Percentiles rank a stretch among this genome's conserved stretches.
Evolutionary conservation across 331 rosid genomes (phyloP).

Genomic region (Quercus tomentella): DNA sequence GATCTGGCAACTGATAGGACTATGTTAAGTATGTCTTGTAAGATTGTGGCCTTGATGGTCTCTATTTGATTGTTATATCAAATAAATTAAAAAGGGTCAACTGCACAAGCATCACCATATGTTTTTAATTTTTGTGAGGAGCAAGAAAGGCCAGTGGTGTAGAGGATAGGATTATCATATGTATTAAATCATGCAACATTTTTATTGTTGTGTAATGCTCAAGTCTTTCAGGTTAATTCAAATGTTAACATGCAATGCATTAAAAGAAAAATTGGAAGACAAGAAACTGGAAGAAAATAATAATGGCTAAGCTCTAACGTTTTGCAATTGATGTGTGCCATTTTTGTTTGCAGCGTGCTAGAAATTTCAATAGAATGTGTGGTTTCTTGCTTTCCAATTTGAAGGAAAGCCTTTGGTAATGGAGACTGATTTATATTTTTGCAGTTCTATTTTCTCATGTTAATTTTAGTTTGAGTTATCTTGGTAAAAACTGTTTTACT

Average conservation of each 20-base stretch:
- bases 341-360: background rate
- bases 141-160: background rate
- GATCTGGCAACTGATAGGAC: background rate
- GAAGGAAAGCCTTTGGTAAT: background rate
- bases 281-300: background rate
- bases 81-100: background rate
- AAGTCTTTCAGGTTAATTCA: background rate
- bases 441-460: background rate
- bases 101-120: background rate
- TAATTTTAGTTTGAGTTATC: background rate
- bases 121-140: background rate
- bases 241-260: background rate
- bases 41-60: background rate
- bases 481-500: background rate
- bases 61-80: background rate
- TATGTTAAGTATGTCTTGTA: background rate
- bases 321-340: background rate
- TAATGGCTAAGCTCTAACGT: background rate
- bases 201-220: background rate
- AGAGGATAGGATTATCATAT: background rate
- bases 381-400: background rate
- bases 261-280: background rate
- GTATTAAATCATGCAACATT: background rate
- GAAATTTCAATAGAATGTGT: background rate
- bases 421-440: background rate